phyloP scores from a whole-genome alignment of 768 basidiomycete genomes.

The Lactarius pseudohatsudake region DNA sequence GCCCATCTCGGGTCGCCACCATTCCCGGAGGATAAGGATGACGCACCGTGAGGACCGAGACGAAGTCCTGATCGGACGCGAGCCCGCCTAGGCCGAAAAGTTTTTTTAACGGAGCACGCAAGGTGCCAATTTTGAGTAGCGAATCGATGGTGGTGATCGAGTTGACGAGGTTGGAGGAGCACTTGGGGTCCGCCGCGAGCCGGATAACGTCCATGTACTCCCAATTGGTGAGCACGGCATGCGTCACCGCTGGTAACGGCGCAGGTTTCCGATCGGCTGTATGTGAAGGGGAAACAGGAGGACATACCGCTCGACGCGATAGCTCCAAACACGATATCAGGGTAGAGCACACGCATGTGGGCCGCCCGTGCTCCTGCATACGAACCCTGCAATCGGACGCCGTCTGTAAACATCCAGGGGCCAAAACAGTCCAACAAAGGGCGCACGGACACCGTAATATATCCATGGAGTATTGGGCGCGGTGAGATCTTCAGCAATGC shows the following conservation, averaged over 20 bases:
- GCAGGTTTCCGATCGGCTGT: background rate
- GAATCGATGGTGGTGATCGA: conserved; percentile 61
- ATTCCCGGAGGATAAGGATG: background rate
- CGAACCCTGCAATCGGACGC: conserved; percentile 55
- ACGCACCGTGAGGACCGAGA: conserved; percentile 60
- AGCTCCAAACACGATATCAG: conserved; percentile 83
- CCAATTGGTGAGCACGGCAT: conserved; percentile 80
- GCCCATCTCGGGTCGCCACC: background rate
- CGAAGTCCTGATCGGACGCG: conserved; percentile 77
- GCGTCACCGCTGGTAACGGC: conserved; percentile 64
- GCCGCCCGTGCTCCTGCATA: conserved; percentile 95
- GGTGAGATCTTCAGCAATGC: conserved; percentile 68
- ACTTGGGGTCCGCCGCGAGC: conserved; percentile 60
- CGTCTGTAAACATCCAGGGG: background rate
- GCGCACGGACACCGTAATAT: conserved; percentile 77
- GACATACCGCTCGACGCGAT: conserved; percentile 80
- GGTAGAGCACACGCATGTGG: conserved; percentile 86
- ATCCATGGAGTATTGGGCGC: conserved; percentile 82
- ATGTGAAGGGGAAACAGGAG: conserved; percentile 8
- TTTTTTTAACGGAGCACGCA: conserved; percentile 59
- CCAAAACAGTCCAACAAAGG: background rate
- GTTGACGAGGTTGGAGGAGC: conserved; percentile 58
- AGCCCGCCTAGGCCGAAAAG: conserved; percentile 74
- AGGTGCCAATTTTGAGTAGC: conserved; percentile 49
- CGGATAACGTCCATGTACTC: conserved; percentile 88